A percentile compares a stretch with the other conserved stretches of the same genome.
Conservation (phyloP, 2,329 filamentous ascomycete species). For the Aspergillus fumigatus region DNA sequence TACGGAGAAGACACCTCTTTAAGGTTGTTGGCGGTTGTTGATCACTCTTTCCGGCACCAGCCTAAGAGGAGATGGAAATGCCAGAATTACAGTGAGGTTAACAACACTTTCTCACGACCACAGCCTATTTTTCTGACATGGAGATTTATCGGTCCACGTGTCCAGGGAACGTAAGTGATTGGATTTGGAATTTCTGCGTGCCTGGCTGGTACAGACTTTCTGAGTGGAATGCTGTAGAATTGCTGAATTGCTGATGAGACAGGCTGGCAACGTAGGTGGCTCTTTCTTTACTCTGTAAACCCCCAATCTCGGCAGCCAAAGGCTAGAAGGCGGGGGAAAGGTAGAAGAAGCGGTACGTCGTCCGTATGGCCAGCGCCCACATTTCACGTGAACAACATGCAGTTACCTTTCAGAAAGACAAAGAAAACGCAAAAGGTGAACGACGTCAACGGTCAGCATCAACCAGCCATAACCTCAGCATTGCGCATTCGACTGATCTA, state of each 20-base stretch:
- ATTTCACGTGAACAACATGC: background rate
- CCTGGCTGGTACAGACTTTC: too few species aligned
- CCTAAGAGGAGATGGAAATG: too few species aligned
- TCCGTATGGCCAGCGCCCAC: too few species aligned
- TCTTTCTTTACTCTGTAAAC: background rate
- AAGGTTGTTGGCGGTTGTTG: background rate
- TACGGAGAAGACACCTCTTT: background rate
- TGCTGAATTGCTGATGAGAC: too few species aligned
- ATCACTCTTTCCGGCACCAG: too few species aligned
- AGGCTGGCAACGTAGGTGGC: background rate
- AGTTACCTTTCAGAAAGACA: too few species aligned
- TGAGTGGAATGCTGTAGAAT: too few species aligned
- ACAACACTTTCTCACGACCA: background rate
- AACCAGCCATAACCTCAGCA: background rate
- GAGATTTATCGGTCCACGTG: too few species aligned
- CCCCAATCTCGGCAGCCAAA: background rate
- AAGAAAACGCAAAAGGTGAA: background rate
- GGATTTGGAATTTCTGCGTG: too few species aligned
- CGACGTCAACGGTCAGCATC: background rate
- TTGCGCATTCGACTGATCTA: background rate
- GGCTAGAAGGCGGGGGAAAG: background rate
- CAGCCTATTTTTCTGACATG: background rate
- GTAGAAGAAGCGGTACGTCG: too few species aligned
- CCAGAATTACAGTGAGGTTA: background rate
- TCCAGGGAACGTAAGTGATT: too few species aligned